Conservation (phyloP, 2,329 filamentous ascomycete genomes). For the Monilinia fructigena region DNA sequence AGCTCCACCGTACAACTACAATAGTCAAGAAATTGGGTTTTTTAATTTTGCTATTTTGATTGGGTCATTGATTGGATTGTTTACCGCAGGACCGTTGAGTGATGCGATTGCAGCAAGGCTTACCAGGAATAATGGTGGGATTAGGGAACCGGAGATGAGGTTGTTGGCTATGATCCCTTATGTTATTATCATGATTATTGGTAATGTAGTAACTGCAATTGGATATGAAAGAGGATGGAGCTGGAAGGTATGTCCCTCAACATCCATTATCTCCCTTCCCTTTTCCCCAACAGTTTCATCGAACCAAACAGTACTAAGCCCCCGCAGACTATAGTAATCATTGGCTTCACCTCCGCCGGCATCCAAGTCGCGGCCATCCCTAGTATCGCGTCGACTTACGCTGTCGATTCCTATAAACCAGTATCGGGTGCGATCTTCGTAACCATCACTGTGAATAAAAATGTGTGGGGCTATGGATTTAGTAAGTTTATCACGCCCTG, state of each 20-base stretch:
- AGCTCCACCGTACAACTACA: slow-evolving; percentile 35
- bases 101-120: slow-evolving; percentile 20
- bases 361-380: slow-evolving; percentile 46
- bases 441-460: slow-evolving; percentile 62
- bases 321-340: slow-evolving; percentile 47
- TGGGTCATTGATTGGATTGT: slow-evolving; percentile 46
- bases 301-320: not conserved
- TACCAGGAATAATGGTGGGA: not conserved
- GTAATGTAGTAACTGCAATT: slow-evolving; percentile 53
- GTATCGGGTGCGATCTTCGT: slow-evolving; percentile 60
- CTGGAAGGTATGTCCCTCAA: slow-evolving; percentile 45
- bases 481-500: slow-evolving; percentile 55
- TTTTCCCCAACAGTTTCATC: not conserved
- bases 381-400: slow-evolving; percentile 55
- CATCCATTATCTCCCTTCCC: not conserved
- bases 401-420: slow-evolving; percentile 62
- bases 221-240: slow-evolving; percentile 54
- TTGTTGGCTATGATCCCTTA: slow-evolving; percentile 40
- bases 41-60: slow-evolving; percentile 52
- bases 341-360: slow-evolving; percentile 53
- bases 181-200: slow-evolving; percentile 46
- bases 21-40: slow-evolving; percentile 48
- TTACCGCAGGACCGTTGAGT: slow-evolving; percentile 35
- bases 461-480: slow-evolving; percentile 62
- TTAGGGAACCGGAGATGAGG: slow-evolving; percentile 44